Evolutionary conservation across 2,329 filamentous ascomycete genomes (phyloP).

Genomic region (Claviceps sp.): DNA sequence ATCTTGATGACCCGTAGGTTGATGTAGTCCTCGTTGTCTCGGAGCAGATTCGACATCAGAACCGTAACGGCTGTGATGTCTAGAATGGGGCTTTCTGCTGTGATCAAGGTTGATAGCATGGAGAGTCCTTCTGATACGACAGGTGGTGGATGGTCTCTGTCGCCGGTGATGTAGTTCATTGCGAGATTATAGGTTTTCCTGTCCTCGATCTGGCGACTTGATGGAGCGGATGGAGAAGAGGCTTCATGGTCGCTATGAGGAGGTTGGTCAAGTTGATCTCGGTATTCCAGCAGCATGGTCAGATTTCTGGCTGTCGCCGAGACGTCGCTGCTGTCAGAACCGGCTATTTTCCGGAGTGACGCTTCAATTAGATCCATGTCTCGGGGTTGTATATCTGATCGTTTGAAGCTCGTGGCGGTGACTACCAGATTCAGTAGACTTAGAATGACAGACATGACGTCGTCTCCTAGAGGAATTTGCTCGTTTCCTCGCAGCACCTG

Average conservation of each 20-base stretch:
- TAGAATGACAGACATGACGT: constrained; percentile 38
- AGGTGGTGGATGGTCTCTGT: constrained; percentile 47
- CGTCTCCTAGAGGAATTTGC: constrained; percentile 28
- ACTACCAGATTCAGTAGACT: constrained; percentile 49
- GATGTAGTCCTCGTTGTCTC: constrained; percentile 58
- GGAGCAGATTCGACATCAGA: constrained; percentile 49
- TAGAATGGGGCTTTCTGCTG: constrained; percentile 40
- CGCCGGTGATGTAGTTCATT: constrained; percentile 46
- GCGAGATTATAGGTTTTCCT: constrained; percentile 49
- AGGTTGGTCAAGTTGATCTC: constrained; percentile 36
- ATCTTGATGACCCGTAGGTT: constrained; percentile 55
- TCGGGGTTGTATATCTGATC: constrained; percentile 27
- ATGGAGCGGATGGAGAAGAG: constrained; percentile 23
- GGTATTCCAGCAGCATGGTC: constrained; percentile 40
- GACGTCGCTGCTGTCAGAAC: constrained; percentile 24
- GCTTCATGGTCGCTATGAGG: constrained; percentile 17
- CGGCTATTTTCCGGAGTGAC: constrained; percentile 32
- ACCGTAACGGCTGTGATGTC: constrained; percentile 54
- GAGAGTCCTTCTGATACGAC: constrained; percentile 54
- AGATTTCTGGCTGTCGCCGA: constrained; percentile 44
- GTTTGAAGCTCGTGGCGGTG: constrained; percentile 42
- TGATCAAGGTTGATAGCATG: constrained; percentile 44
- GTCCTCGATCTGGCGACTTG: constrained; percentile 41
- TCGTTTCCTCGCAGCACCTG: constrained; percentile 41
- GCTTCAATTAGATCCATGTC: constrained; percentile 32